Conservation (phyloP, 2,329 filamentous ascomycete species). For the Chaetomium sp. region DNA sequence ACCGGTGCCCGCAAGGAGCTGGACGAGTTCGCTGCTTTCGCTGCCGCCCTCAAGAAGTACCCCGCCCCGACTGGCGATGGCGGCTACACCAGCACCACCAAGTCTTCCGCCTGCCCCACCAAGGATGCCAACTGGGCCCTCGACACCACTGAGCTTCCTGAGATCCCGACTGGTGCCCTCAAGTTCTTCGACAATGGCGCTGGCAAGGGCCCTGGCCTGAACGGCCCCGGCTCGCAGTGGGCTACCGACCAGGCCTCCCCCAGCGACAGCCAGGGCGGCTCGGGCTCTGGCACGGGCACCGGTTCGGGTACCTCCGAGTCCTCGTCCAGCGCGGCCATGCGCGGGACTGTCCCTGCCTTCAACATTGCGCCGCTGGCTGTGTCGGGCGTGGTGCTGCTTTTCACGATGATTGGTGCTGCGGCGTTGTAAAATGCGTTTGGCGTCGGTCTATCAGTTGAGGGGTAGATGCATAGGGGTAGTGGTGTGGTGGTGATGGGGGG, state of each 20-base stretch:
- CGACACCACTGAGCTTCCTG: slow-evolving; percentile 42
- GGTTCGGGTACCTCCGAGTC: slow-evolving; percentile 24
- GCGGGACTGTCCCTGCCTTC: slow-evolving; percentile 26
- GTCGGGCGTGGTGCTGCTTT: slow-evolving; percentile 31
- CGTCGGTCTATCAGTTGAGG: too few species aligned
- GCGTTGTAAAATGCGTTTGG: slow-evolving; percentile 12
- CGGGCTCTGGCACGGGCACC: slow-evolving; percentile 32
- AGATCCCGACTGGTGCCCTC: slow-evolving; percentile 44
- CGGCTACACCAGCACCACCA: slow-evolving; percentile 42
- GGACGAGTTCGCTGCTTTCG: slow-evolving; percentile 54
- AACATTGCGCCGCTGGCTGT: slow-evolving; percentile 34
- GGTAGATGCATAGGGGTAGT: too few species aligned
- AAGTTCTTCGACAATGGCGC: slow-evolving; percentile 49
- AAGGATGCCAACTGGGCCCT: slow-evolving; percentile 45
- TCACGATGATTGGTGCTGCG: slow-evolving; percentile 35
- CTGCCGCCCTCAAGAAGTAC: slow-evolving; percentile 42
- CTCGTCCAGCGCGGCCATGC: slow-evolving; percentile 31
- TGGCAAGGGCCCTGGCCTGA: slow-evolving; percentile 48
- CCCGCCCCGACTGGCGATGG: slow-evolving; percentile 45
- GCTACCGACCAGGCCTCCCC: slow-evolving; percentile 33
- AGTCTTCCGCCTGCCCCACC: slow-evolving; percentile 44
- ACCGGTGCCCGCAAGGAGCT: slow-evolving; percentile 36
- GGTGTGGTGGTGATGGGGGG: too few species aligned
- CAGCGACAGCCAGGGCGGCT: slow-evolving; percentile 37
- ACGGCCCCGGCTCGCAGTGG: slow-evolving; percentile 48